phyloP scores from a whole-genome alignment of 345 rosid genomes.

The Eucalyptus coolabah region DNA sequence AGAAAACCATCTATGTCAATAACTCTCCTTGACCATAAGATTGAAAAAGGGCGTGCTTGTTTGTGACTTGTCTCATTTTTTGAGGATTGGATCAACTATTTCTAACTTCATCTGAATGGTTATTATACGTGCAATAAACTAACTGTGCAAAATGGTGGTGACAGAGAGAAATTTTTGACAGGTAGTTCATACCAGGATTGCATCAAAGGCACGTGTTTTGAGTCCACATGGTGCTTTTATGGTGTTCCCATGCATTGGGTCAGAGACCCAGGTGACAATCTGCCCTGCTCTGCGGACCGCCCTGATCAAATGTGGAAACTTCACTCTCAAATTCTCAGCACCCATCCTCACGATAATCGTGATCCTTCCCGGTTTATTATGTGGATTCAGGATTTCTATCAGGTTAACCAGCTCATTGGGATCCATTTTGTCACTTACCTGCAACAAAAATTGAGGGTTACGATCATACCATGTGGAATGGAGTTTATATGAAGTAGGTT shows the following conservation, averaged over 20 bases:
- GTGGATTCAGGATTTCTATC: slow-evolving; percentile 39
- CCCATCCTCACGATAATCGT: slow-evolving; percentile 55
- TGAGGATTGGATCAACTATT: not conserved
- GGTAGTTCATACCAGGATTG: slow-evolving; percentile 29
- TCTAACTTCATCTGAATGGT: not conserved
- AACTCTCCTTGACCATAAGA: not conserved
- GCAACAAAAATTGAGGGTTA: slow-evolving; percentile 2
- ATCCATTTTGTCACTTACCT: slow-evolving; percentile 64
- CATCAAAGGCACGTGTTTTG: slow-evolving; percentile 57
- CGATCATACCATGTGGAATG: not conserved
- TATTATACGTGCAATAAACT: not conserved
- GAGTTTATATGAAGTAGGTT: not conserved
- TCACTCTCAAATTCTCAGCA: slow-evolving; percentile 56
- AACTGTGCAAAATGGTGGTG: not conserved
- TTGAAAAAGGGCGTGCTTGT: not conserved
- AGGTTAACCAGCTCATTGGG: slow-evolving; percentile 51
- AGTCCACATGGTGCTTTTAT: slow-evolving; percentile 61
- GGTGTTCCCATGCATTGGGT: slow-evolving; percentile 69
- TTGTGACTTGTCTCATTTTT: not conserved
- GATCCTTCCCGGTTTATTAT: slow-evolving; percentile 49
- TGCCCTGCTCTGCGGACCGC: slow-evolving; percentile 54
- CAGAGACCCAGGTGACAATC: slow-evolving; percentile 58
- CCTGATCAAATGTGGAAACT: slow-evolving; percentile 48
- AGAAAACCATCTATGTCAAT: not conserved
- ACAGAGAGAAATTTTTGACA: not conserved